Conservation (phyloP, 805 yeast species). For the Candida sphagnicola region DNA sequence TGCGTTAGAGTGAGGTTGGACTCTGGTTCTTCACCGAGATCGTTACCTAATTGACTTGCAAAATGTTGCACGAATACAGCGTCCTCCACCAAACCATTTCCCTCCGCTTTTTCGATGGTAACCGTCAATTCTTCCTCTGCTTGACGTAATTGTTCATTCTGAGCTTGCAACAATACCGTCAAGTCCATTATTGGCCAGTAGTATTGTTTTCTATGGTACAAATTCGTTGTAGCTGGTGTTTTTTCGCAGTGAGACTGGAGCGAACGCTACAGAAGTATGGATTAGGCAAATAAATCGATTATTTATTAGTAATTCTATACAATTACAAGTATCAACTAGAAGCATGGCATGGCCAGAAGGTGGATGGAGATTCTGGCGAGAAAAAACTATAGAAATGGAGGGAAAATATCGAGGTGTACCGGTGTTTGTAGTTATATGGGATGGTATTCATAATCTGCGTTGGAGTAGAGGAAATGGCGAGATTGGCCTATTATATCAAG, state of each 20-base stretch:
- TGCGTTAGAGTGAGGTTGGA: constrained; percentile 8
- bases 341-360: no score
- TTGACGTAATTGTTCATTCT: constrained; percentile 1
- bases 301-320: no score
- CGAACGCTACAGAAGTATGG: no score
- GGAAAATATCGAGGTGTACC: no score
- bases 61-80: constrained; percentile 3
- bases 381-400: no score
- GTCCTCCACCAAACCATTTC: constrained; percentile 1
- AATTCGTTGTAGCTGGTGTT: background rate
- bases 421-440: no score
- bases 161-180: background rate
- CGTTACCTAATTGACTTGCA: background rate
- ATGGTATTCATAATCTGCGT: no score
- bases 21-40: constrained; percentile 1
- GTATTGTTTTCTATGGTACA: background rate
- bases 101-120: background rate
- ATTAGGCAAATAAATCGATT: no score
- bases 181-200: background rate
- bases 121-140: background rate
- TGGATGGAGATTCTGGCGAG: no score
- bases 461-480: no score
- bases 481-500: constrained; percentile 25
- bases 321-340: no score
- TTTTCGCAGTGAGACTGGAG: background rate